A percentile compares a stretch with the other conserved stretches of the same genome.
Evolutionary conservation across 441 rosid genomes (phyloP).

Genomic region (Cnidoscolus chayamansa): DNA sequence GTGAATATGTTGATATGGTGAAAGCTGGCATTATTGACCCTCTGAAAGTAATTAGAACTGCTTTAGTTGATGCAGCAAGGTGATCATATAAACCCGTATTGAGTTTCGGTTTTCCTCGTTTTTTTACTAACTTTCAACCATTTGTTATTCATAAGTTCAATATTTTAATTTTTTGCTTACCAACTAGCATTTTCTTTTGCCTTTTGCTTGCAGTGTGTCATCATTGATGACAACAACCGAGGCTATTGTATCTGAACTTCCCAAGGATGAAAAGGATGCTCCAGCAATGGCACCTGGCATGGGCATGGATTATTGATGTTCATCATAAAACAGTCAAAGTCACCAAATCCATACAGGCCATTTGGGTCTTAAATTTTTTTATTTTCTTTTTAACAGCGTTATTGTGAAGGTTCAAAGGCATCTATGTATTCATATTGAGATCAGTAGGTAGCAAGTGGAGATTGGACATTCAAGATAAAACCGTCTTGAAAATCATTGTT

Average conservation of each 20-base stretch:
- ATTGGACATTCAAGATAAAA: constrained; percentile 14
- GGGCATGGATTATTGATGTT: constrained; percentile 63
- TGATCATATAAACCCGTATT: constrained; percentile 1
- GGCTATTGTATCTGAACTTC: constrained; percentile 71
- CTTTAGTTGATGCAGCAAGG: constrained; percentile 92
- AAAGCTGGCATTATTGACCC: constrained; percentile 84
- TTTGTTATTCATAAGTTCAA: neutral
- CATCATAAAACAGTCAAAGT: neutral
- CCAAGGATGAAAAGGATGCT: constrained; percentile 65
- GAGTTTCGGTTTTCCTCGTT: neutral
- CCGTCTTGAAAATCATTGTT: constrained; percentile 2
- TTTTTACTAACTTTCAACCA: neutral
- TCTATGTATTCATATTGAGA: constrained; percentile 27
- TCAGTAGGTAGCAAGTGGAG: constrained; percentile 25
- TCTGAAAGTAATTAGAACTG: constrained; percentile 82
- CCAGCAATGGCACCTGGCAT: constrained; percentile 55
- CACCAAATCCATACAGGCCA: neutral
- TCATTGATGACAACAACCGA: constrained; percentile 89
- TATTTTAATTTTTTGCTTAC: neutral
- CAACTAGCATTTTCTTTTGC: too few relatives aligned
- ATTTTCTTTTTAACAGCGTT: neutral
- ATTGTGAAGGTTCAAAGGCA: constrained; percentile 18
- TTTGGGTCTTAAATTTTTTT: neutral
- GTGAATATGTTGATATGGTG: constrained; percentile 87
- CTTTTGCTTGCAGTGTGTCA: constrained; percentile 50